These are phyloP conservation scores for Acanthamoeba triangularis DNA, from an alignment of 208 protist species.

Conservation along the genomic window DNA sequence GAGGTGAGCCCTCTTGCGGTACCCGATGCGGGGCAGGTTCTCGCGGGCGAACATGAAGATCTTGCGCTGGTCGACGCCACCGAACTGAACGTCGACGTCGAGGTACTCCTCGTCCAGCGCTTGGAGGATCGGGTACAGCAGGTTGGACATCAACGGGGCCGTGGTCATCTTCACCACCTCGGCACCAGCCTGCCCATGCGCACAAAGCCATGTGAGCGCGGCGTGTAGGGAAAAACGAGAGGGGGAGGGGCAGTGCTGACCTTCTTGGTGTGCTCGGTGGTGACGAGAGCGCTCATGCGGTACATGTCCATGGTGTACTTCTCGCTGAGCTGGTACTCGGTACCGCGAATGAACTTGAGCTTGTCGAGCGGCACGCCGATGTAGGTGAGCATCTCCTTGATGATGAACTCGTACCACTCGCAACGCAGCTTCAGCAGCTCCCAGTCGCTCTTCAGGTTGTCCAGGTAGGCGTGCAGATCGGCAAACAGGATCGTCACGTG, in stretches of 20 bases:
- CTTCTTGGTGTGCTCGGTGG: constrained; percentile 82
- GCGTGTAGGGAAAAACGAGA: background rate
- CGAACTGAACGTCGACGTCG: constrained; percentile 87
- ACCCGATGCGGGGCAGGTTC: constrained; percentile 86
- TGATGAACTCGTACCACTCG: constrained; percentile 86
- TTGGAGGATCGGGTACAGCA: constrained; percentile 86
- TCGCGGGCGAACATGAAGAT: constrained; percentile 88
- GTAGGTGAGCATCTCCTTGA: constrained; percentile 81
- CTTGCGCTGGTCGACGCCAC: constrained; percentile 90
- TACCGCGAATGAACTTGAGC: constrained; percentile 86
- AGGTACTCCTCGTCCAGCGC: constrained; percentile 89
- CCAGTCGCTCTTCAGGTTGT: constrained; percentile 87
- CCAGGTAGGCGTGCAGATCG: constrained; percentile 87
- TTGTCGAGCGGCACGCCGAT: constrained; percentile 87
- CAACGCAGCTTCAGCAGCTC: constrained; percentile 83
- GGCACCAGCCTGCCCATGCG: constrained; percentile 81
- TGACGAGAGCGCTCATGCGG: constrained; percentile 74
- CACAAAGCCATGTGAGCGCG: background rate
- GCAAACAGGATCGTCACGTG: constrained; percentile 85
- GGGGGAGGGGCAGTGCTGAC: background rate
- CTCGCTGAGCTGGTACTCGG: constrained; percentile 82
- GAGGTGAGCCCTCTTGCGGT: constrained; percentile 85
- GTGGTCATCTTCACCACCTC: constrained; percentile 86
- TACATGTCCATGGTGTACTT: constrained; percentile 87
- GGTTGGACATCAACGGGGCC: constrained; percentile 76